Evolutionary conservation across 2,329 filamentous ascomycete genomes (phyloP), one percentile per base, ranked within the genome.

Genomic region (Trichoderma koningiopsis): DNA sequence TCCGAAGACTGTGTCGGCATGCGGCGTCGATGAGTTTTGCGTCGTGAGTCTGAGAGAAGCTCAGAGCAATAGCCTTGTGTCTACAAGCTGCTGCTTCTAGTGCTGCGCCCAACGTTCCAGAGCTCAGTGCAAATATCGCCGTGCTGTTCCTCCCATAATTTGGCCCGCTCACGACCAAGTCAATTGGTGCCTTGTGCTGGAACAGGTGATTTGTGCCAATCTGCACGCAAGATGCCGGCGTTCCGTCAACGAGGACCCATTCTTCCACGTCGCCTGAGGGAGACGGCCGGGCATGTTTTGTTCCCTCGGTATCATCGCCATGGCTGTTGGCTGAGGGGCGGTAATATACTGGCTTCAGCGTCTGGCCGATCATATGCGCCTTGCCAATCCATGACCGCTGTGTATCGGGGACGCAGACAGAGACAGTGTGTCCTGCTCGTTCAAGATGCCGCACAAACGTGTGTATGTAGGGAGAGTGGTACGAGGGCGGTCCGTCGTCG

Each of bases 361-460:
- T 92, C 79, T 95, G 91, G 68, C 94, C 94, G 75, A 98, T 94
- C 76, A 98, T 92, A 81, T 98, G 96, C 3, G 96, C 96, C 84
- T 99, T 99, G 75, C 94, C 94, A 76, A 99, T 98, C 96, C 96
- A 99, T 68, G 94, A 97, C 72, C 95, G 90, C 82, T 99, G 96
- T 7, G 90, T 91, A 79, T 97, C 89, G 1, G 96, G 96, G 16
- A 99, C 88, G 72, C 96, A 91, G 61, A 99, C 94, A 8, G 93
- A 97, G 71, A 98, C 93, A n/a, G 83, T 86, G 81, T 97, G 95
- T 8, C 94, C 94, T 37, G 91, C 89, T 68, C 84, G 81, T 78
- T 93, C 89, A 62, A 96, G 89, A 65, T 87, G 86, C 71, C 88
- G 83, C 55, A 94, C 86, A 69, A 95, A 86, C 71, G 88, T 89